Base-by-base conservation (phyloP, 768 basidiomycete genomes). In the Serendipita indica region DNA sequence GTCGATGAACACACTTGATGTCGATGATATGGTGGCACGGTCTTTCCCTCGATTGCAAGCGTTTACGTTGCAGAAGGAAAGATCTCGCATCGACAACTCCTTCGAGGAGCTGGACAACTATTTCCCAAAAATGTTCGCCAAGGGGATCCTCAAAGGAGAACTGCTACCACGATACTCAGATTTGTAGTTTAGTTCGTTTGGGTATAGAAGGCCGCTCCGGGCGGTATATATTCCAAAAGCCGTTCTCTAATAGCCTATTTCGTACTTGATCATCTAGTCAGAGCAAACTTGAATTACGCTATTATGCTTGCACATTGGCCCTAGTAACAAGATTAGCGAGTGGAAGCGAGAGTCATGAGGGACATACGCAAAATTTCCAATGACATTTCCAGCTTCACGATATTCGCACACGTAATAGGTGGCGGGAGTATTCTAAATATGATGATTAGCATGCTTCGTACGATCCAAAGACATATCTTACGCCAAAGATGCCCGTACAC, bases 381-480 rank as follows among this genome's bases (percentile, higher is more conserved):
- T 72, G 63, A 86, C 72, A 68, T 86, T 86, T 43, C 84, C 84
- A 39, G 75, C 72, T 10, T 75, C 73, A 32, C 69, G 76, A 66
- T 86, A 86, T 70, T 86, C 82, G 72, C 84, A 86, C 28, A 85
- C 84, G 63, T 73, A 77, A 69, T 68, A 85, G 43, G 78, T 73
- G 20, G 81, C 79, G 58, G 67, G 28, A 54, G 61, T 16, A 62
- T 30, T 32, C 20, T n/a, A 35, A 60, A 49, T 10, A 33, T 39
- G 27, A 39, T 16, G 7, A 18, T 18, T 22, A 57, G 20, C 39
- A 45, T 18, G 3, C 2, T 18, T 57, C 37, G 45, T 41, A 37
- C 27, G 20, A 20, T 32, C 52, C 1, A 37, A 59, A 57, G 35
- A 25, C 57, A 64, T 72, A 80, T 35, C 70, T 72, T 22, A 78